phyloP scores from a whole-genome alignment of 345 rosid genomes.

The Eucalyptus erythrocorys region DNA sequence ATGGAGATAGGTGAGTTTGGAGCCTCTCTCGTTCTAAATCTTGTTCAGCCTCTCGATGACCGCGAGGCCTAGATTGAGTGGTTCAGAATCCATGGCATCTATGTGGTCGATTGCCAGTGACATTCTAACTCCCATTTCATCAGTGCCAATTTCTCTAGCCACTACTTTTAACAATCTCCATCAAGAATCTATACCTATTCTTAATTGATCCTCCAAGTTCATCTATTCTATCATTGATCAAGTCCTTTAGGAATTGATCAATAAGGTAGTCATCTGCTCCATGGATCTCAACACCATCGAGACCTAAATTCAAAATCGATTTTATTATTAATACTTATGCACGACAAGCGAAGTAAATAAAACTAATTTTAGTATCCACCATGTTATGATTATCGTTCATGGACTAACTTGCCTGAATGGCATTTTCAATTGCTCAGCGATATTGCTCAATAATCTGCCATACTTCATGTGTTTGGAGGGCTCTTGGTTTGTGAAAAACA shows the following conservation, averaged over 20 bases:
- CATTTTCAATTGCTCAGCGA: slow-evolving; percentile 42
- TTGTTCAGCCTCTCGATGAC: slow-evolving; percentile 50
- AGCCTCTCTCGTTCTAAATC: slow-evolving; percentile 30
- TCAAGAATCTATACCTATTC: not conserved
- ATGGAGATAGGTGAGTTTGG: slow-evolving; percentile 58
- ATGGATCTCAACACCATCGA: slow-evolving; percentile 81
- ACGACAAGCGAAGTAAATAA: not conserved
- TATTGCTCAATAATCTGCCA: slow-evolving; percentile 38
- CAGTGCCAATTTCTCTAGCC: slow-evolving; percentile 37
- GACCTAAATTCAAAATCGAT: slow-evolving; percentile 20
- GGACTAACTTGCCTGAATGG: slow-evolving; percentile 52
- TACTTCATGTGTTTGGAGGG: slow-evolving; percentile 32
- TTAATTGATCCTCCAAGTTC: not conserved
- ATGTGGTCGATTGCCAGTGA: slow-evolving; percentile 70
- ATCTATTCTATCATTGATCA: not conserved
- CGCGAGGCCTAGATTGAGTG: slow-evolving; percentile 45
- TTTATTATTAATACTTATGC: not conserved
- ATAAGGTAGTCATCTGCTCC: slow-evolving; percentile 82
- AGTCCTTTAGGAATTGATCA: not conserved
- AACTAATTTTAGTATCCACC: not conserved
- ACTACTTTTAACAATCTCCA: not conserved
- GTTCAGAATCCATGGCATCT: slow-evolving; percentile 66
- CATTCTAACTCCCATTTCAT: slow-evolving; percentile 49
- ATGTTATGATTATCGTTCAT: not conserved
- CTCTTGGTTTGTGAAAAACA: slow-evolving; percentile 30